These are phyloP conservation scores for Dalbergia oliveri DNA, from an alignment of 306 rosid genomes.

Conservation along the genomic window DNA sequence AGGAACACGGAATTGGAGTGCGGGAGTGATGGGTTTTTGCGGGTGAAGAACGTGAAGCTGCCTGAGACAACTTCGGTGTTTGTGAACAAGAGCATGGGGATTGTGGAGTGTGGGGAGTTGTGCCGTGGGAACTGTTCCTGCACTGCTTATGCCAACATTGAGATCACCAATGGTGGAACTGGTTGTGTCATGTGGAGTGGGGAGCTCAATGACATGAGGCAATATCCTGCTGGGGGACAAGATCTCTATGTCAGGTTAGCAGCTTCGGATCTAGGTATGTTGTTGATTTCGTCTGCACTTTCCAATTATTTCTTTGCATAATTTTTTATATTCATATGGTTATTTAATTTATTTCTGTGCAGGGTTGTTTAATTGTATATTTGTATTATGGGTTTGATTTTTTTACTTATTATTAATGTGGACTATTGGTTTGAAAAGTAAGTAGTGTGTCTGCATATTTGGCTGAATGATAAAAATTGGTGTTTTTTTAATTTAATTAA, in stretches of 20 bases:
- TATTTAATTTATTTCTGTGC: too few relatives aligned
- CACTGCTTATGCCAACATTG: slow-evolving; percentile 61
- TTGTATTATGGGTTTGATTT: slow-evolving; percentile 15
- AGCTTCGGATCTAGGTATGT: slow-evolving; percentile 78
- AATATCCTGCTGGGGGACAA: slow-evolving; percentile 59
- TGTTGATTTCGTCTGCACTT: neutral
- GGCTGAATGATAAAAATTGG: neutral
- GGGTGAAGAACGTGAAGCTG: slow-evolving; percentile 56
- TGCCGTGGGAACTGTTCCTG: slow-evolving; percentile 72
- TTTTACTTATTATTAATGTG: neutral
- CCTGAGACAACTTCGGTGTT: slow-evolving; percentile 65
- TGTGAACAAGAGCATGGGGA: slow-evolving; percentile 54
- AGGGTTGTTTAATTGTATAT: neutral
- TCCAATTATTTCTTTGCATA: too few relatives aligned
- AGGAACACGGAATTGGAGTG: slow-evolving; percentile 62
- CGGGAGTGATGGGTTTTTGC: slow-evolving; percentile 54
- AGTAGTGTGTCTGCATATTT: neutral
- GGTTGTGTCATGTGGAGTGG: slow-evolving; percentile 78
- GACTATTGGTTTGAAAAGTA: neutral
- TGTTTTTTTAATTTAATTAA: neutral
- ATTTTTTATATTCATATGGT: too few relatives aligned
- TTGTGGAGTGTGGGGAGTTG: slow-evolving; percentile 51
- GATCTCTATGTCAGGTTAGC: slow-evolving; percentile 68
- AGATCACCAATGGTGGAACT: slow-evolving; percentile 57
- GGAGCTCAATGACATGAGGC: slow-evolving; percentile 62